Conservation (phyloP, 2,329 filamentous ascomycete genomes). For the Aspergillus quadricinctus region DNA sequence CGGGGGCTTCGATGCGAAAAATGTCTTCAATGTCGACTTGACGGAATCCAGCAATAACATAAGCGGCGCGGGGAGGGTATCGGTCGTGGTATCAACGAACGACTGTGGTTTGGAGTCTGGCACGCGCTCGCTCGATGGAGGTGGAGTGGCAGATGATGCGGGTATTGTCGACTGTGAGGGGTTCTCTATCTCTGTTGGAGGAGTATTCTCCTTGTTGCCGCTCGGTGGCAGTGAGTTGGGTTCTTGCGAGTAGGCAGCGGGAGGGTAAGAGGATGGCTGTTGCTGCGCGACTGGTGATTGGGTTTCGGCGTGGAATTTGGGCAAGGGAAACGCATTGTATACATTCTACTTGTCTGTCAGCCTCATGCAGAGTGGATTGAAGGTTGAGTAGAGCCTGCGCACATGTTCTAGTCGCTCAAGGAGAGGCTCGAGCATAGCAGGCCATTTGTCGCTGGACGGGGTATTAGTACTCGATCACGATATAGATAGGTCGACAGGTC, state of each 20-base stretch:
- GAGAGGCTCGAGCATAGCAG: conserved; percentile 60
- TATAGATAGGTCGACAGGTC: not conserved
- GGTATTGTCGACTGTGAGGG: conserved; percentile 16
- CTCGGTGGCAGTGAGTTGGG: conserved; percentile 24
- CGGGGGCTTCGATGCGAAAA: conserved; percentile 72
- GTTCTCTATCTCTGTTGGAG: conserved; percentile 27
- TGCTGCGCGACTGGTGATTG: conserved; percentile 25
- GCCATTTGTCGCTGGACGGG: conserved; percentile 62
- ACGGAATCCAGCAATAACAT: conserved; percentile 60
- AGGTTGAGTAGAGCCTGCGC: conserved; percentile 13
- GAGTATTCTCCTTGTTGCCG: conserved; percentile 38
- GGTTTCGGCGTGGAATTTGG: conserved; percentile 48
- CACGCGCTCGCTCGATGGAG: conserved; percentile 38
- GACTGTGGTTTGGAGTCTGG: conserved; percentile 41
- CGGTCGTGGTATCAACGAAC: conserved; percentile 44
- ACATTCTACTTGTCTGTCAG: conserved; percentile 57
- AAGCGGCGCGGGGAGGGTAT: conserved; percentile 59
- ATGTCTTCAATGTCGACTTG: conserved; percentile 54
- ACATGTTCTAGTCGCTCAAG: conserved; percentile 66
- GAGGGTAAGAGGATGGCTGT: conserved; percentile 19
- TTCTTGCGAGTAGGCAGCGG: conserved; percentile 24
- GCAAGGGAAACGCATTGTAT: conserved; percentile 69
- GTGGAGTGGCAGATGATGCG: conserved; percentile 37
- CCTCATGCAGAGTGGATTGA: not conserved
- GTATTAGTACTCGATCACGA: conserved; percentile 23